Base-by-base conservation (phyloP, 352 stramenopile genomes). In the Phytophthora chlamydospora region DNA sequence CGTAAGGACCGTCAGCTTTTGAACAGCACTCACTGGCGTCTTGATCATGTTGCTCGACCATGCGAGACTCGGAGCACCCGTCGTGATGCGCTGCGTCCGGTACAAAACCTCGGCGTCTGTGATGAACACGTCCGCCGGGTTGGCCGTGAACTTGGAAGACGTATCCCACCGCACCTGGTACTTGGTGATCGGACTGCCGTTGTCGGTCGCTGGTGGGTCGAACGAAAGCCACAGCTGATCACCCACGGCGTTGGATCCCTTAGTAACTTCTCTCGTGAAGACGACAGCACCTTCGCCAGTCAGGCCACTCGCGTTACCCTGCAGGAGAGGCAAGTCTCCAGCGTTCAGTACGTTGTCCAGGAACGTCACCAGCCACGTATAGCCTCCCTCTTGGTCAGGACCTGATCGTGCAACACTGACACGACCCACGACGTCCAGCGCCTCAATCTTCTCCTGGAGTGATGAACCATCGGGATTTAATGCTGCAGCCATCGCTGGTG, bases 221-320 rank as follows among this genome's bases (percentile, higher is more conserved):
- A 89, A 94, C 1, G 81, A 94, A 1, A 94, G 50, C 83, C 83
- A 92, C 9, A 94, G 66, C 56, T 89, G 81, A 33, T 90, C 69
- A 0, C 83, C 85, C 0, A 90, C 79, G 3, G 83, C 83, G 27
- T 88, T 88, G 0, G 85, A 91, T 3, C 85, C 85, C 46, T 90
- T 91, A 0, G 43, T 52, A 1, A 90, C n/a, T 44, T 91, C 82
- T 5, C 66, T 62, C 9, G 69, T 80, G 33, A 73, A 75, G 1
- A 74, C 74, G 0, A 91, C 63, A 13, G 77, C 63, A 0, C 77
- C 76, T 11, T 75, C 61, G 13, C 82, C 85, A 0, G 63, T 77
- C 0, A 93, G 39, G 4, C 24, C 13, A 10, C 50, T 71, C 0
- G 51, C 41, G 38, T 85, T 82, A 14, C 62, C 64, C 39, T 64